A percentile compares a stretch with the other conserved stretches of the same genome.
These are phyloP conservation scores for Aspergillus pseudoterreus DNA, from an alignment of 2,329 filamentous ascomycete species.

Conservation along the genomic window DNA sequence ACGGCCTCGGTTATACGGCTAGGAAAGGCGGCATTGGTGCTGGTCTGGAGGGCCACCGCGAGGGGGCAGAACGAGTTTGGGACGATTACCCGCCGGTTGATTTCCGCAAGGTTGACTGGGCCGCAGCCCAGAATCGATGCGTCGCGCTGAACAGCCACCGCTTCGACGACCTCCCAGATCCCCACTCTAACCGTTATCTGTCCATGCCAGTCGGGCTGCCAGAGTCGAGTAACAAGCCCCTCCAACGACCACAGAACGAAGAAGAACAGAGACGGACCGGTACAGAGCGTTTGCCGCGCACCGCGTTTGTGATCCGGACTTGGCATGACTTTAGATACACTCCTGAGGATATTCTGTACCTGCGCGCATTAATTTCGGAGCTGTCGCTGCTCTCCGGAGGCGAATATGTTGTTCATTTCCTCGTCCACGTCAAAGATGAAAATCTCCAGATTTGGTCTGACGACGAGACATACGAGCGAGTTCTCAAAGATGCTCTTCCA, in stretches of 20 bases:
- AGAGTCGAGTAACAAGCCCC: constrained; percentile 15
- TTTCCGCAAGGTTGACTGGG: constrained; percentile 75
- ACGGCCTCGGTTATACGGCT: constrained; percentile 81
- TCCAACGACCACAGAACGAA: constrained; percentile 9
- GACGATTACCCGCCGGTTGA: constrained; percentile 67
- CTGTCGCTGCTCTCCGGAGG: constrained; percentile 72
- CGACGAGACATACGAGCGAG: constrained; percentile 65
- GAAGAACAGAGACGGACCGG: constrained; percentile 21
- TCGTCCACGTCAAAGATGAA: constrained; percentile 79
- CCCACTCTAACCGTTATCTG: constrained; percentile 31
- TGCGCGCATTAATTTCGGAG: constrained; percentile 77
- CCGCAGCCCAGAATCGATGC: constrained; percentile 71
- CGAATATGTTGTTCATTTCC: constrained; percentile 78
- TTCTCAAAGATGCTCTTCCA: constrained; percentile 68
- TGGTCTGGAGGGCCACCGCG: constrained; percentile 78
- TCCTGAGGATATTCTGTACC: constrained; percentile 70
- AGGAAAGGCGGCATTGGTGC: constrained; percentile 76
- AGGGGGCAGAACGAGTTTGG: constrained; percentile 80
- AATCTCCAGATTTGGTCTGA: constrained; percentile 79
- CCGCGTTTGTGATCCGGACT: constrained; percentile 73
- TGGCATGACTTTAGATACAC: constrained; percentile 79
- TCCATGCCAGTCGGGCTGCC: constrained; percentile 30
- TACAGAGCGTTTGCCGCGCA: constrained; percentile 48
- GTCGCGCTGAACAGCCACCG: constrained; percentile 65
- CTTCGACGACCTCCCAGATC: constrained; percentile 51